Evolutionary conservation across 1,139 yeast genomes (phyloP).

Genomic region (Magnusiomyces sp.): DNA sequence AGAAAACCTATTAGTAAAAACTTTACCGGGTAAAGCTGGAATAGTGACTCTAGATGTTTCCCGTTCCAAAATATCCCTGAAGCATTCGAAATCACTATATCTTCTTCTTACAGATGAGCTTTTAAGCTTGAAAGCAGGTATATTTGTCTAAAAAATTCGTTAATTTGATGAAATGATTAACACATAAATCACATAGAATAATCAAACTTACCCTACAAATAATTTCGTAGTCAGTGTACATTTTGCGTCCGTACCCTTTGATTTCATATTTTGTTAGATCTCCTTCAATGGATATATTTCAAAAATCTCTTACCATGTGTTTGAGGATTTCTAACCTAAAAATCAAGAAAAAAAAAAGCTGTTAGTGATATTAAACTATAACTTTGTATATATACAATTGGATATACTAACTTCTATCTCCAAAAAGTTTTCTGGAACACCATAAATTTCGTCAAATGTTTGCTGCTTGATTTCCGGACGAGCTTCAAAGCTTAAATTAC

Average conservation of each 20-base stretch:
- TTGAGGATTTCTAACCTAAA: conserved; percentile 55
- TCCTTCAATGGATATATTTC: background rate
- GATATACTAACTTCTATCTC: conserved; percentile 64
- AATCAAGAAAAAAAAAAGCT: background rate
- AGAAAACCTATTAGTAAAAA: conserved; percentile 63
- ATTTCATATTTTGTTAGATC: background rate
- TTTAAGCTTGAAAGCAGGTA: conserved; percentile 74
- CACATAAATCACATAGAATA: background rate
- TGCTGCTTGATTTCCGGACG: conserved; percentile 46
- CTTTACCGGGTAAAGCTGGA: conserved; percentile 84
- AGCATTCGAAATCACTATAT: conserved; percentile 81
- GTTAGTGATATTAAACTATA: background rate
- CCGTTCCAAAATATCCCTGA: conserved; percentile 64
- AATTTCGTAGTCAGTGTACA: conserved; percentile 88
- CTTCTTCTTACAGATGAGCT: conserved; percentile 70
- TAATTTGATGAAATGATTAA: background rate
- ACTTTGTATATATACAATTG: background rate
- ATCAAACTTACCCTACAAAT: conserved; percentile 50
- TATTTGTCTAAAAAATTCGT: conserved; percentile 32
- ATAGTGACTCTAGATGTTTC: conserved; percentile 72
- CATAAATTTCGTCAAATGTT: conserved; percentile 74
- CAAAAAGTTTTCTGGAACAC: conserved; percentile 88
- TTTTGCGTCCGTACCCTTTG: conserved; percentile 42
- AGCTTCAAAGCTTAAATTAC: conserved; percentile 28
- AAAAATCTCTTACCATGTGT: conserved; percentile 49